A percentile compares a stretch with the other conserved stretches of the same genome.
Conservation (phyloP, 2,329 filamentous ascomycete genomes). For the Talaromyces sp. region DNA sequence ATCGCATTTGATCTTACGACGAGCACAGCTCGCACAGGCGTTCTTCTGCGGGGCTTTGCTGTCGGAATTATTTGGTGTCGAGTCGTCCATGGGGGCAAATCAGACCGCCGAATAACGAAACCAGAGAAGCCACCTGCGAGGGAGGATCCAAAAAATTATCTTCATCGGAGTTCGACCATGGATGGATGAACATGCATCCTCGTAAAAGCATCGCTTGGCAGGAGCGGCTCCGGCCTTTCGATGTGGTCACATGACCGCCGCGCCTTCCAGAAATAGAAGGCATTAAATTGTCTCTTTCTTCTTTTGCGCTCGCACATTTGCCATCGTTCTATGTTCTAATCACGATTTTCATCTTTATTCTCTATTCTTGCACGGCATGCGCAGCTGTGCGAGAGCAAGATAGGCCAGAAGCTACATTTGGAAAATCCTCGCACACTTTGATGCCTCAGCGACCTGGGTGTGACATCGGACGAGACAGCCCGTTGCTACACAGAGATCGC, state of each 20-base stretch:
- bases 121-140: not conserved
- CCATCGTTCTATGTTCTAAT: no score
- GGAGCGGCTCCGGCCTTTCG: not conserved
- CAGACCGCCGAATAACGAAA: not conserved
- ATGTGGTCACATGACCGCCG: not conserved
- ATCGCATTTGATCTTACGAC: conserved; percentile 65
- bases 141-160: not conserved
- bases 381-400: not conserved
- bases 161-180: not conserved
- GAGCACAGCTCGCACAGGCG: conserved; percentile 51
- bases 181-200: not conserved
- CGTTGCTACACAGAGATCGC: not conserved
- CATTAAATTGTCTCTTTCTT: not conserved
- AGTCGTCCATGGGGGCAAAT: not conserved
- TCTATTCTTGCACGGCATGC: not conserved
- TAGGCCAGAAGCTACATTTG: not conserved
- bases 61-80: not conserved
- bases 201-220: not conserved
- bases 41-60: not conserved
- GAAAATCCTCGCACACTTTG: not conserved
- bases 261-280: not conserved
- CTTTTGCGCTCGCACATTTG: not conserved
- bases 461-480: not conserved
- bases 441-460: not conserved
- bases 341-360: not conserved